Percentiles rank a stretch among this genome's conserved stretches.
Conservation (phyloP, 2,329 filamentous ascomycete genomes). For the Fusarium decemcellulare region DNA sequence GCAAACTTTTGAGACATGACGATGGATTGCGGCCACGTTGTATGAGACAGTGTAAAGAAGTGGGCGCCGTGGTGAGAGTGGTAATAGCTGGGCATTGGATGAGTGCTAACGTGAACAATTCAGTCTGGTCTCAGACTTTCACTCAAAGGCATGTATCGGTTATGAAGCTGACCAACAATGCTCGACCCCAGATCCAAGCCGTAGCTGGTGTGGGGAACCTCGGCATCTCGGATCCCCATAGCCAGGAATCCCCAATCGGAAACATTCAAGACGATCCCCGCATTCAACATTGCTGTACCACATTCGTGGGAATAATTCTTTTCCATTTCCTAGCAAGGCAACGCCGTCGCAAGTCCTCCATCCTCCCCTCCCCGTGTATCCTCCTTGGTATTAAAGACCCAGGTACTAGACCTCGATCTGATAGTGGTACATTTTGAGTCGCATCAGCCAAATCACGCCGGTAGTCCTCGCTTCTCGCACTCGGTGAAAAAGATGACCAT, state of each 20-base stretch:
- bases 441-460: constrained; percentile 62
- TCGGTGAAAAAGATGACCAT: constrained; percentile 99
- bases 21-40: constrained; percentile 25
- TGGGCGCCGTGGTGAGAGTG: constrained; percentile 34
- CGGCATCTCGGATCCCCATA: constrained; percentile 45
- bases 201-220: constrained; percentile 46
- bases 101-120: not conserved
- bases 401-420: constrained; percentile 7
- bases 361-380: constrained; percentile 18
- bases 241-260: constrained; percentile 16
- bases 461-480: constrained; percentile 90
- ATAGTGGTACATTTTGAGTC: constrained; percentile 35
- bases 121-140: no score
- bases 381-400: constrained; percentile 29
- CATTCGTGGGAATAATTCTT: constrained; percentile 10
- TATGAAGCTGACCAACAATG: not conserved
- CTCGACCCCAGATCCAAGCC: constrained; percentile 30
- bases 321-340: constrained; percentile 2
- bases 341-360: constrained; percentile 22
- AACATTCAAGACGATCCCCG: constrained; percentile 27
- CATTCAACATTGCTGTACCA: constrained; percentile 3
- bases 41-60: constrained; percentile 35
- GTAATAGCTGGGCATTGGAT: constrained; percentile 31
- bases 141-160: no score
- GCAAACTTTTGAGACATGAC: constrained; percentile 49